These are phyloP conservation scores for Mycena vulgaris DNA, from an alignment of 768 basidiomycete species.

Conservation along the genomic window DNA sequence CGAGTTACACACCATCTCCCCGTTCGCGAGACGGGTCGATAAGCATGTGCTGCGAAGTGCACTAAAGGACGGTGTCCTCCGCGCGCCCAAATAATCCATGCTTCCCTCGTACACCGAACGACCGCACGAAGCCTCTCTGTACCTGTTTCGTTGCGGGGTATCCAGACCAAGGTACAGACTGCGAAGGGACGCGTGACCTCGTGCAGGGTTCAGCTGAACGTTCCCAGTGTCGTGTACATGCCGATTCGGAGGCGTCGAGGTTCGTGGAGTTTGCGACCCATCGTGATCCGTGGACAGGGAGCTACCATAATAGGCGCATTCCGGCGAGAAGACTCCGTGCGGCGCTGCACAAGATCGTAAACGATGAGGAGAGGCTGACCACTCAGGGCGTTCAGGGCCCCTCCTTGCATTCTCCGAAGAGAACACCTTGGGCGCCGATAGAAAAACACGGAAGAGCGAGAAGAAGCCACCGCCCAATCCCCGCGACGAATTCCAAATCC, in stretches of 20 bases:
- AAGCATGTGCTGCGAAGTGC: constrained; percentile 74
- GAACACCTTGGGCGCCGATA: constrained; percentile 38
- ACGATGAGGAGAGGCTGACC: constrained; percentile 28
- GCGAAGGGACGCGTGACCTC: constrained; percentile 34
- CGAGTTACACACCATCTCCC: constrained; percentile 62
- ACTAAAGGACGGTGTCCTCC: constrained; percentile 66
- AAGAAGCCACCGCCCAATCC: constrained; percentile 60
- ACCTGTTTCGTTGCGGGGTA: constrained; percentile 20
- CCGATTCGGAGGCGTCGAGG: constrained; percentile 29
- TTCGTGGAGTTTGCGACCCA: constrained; percentile 20
- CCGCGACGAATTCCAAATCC: constrained; percentile 72
- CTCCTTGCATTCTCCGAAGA: constrained; percentile 37
- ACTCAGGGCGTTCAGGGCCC: constrained; percentile 18
- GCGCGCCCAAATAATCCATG: constrained; percentile 39
- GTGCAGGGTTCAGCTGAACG: constrained; percentile 27
- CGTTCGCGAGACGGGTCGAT: constrained; percentile 37
- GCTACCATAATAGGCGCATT: constrained; percentile 30
- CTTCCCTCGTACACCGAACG: constrained; percentile 41
- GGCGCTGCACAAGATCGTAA: constrained; percentile 31
- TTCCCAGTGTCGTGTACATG: constrained; percentile 36
- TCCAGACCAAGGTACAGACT: constrained; percentile 35
- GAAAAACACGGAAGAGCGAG: constrained; percentile 36
- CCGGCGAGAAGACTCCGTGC: neutral
- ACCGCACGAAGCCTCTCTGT: constrained; percentile 18
- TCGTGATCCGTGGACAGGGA: constrained; percentile 7